Percentiles rank a stretch among this genome's conserved stretches.
Conservation (phyloP, 2,329 filamentous ascomycete species). For the Alternaria gansuensis region DNA sequence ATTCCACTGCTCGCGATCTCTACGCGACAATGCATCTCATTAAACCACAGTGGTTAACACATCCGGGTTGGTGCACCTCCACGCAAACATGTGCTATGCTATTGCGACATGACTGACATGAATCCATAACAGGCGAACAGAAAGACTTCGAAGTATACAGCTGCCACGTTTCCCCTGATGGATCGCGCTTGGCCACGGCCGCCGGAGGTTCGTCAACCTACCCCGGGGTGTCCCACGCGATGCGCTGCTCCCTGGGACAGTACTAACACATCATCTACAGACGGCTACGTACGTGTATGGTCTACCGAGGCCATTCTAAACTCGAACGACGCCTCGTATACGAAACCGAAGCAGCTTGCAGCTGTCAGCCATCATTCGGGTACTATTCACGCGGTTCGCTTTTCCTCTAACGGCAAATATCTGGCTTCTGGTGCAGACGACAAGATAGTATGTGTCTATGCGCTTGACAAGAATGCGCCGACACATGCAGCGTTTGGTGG, state of each 20-base stretch:
- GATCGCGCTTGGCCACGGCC: slow-evolving; percentile 87
- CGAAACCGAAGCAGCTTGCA: slow-evolving; percentile 88
- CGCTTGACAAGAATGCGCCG: slow-evolving; percentile 82
- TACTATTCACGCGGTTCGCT: slow-evolving; percentile 95
- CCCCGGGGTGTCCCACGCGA: slow-evolving; percentile 27
- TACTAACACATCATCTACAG: slow-evolving; percentile 56
- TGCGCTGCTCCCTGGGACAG: slow-evolving; percentile 25
- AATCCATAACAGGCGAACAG: slow-evolving; percentile 75
- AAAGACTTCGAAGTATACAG: slow-evolving; percentile 99
- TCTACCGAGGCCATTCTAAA: slow-evolving; percentile 93
- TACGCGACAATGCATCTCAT: slow-evolving; percentile 68
- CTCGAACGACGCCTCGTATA: slow-evolving; percentile 74
- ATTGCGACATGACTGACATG: slow-evolving; percentile 26
- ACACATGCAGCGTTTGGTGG: slow-evolving; percentile 80
- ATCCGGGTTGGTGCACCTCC: slow-evolving; percentile 71
- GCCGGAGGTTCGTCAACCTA: slow-evolving; percentile 75
- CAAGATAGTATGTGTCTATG: slow-evolving; percentile 98
- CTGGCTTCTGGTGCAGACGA: slow-evolving; percentile 97
- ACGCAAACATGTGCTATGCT: slow-evolving; percentile 19
- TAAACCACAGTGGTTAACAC: slow-evolving; percentile 94
- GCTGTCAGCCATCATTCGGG: slow-evolving; percentile 98
- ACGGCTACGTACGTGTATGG: slow-evolving; percentile 98
- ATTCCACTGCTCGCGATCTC: slow-evolving; percentile 23
- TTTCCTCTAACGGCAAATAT: slow-evolving; percentile 94
- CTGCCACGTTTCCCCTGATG: slow-evolving; percentile 96